Evolutionary conservation across 495 filamentous ascomycete genomes (phyloP).

Genomic region (Aspergillus carlsbadensis): DNA sequence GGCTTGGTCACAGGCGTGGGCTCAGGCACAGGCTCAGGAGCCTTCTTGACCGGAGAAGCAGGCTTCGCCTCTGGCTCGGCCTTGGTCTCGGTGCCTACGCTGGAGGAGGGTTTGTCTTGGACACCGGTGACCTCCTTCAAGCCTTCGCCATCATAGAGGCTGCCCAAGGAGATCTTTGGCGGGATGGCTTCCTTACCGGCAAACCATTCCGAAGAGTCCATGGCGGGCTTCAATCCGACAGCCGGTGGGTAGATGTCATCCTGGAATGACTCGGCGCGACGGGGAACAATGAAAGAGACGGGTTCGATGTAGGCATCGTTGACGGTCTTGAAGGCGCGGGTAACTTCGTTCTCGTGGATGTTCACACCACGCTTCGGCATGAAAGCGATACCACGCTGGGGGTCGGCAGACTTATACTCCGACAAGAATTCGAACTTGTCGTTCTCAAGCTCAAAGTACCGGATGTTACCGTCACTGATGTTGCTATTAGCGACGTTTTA

Average conservation of each 20-base stretch:
- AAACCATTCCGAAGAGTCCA: slow-evolving; percentile 81
- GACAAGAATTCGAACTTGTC: slow-evolving; percentile 96
- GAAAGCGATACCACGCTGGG: slow-evolving; percentile 93
- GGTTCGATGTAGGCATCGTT: slow-evolving; percentile 93
- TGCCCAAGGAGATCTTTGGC: slow-evolving; percentile 89
- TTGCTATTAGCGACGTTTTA: slow-evolving; percentile 21
- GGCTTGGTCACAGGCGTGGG: slow-evolving; percentile 49
- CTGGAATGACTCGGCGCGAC: slow-evolving; percentile 95
- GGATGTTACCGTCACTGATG: slow-evolving; percentile 90
- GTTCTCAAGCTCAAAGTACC: slow-evolving; percentile 95
- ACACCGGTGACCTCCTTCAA: slow-evolving; percentile 68
- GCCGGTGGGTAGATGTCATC: slow-evolving; percentile 93
- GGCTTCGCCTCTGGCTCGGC: slow-evolving; percentile 50
- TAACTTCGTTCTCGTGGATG: slow-evolving; percentile 93
- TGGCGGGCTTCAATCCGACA: slow-evolving; percentile 70
- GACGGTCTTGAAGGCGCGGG: slow-evolving; percentile 94
- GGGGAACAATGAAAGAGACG: slow-evolving; percentile 94
- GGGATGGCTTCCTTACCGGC: slow-evolving; percentile 79
- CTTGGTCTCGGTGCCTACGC: slow-evolving; percentile 45
- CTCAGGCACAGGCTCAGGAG: slow-evolving; percentile 35
- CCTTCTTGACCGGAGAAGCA: slow-evolving; percentile 40
- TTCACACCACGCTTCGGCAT: slow-evolving; percentile 93
- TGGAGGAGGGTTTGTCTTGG: slow-evolving; percentile 61
- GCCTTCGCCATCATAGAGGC: slow-evolving; percentile 79
- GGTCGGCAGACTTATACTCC: slow-evolving; percentile 92